phyloP scores from a whole-genome alignment of 192 early-diverging fungal species.

The Coemansia brasiliensis region DNA sequence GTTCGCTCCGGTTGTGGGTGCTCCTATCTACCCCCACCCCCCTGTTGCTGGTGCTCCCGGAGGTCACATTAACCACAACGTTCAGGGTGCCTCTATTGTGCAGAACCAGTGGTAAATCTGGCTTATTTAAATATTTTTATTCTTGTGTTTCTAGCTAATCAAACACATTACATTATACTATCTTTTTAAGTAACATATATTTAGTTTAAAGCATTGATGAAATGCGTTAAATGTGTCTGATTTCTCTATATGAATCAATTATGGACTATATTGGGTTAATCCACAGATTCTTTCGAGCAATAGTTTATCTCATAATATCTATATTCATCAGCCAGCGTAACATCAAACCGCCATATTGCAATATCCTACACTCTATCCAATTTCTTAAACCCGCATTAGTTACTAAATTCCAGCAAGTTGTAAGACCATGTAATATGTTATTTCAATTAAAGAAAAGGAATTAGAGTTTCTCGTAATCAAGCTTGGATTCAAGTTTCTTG shows the following conservation, averaged over 20 bases:
- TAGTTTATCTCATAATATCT: too few relatives aligned
- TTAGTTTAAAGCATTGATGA: too few relatives aligned
- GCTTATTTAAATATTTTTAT: conserved; percentile 3
- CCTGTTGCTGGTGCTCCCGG: conserved; percentile 8
- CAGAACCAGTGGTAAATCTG: conserved; percentile 40
- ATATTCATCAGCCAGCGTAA: too few relatives aligned
- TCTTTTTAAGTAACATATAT: too few relatives aligned
- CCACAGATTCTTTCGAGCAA: too few relatives aligned
- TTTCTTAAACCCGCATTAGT: too few relatives aligned
- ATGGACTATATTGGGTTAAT: too few relatives aligned
- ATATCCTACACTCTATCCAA: too few relatives aligned
- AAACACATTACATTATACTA: conserved; percentile 2
- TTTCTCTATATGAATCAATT: too few relatives aligned
- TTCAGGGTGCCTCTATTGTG: conserved; percentile 42
- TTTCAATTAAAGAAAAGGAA: not conserved
- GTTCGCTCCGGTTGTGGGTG: conserved; percentile 15
- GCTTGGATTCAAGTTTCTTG: conserved; percentile 92
- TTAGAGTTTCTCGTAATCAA: conserved; percentile 86
- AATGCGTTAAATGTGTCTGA: too few relatives aligned
- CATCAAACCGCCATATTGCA: too few relatives aligned
- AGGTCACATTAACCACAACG: conserved; percentile 31
- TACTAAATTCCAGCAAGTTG: not conserved
- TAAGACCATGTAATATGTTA: not conserved
- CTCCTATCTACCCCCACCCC: conserved; percentile 11
- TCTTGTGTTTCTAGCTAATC: not conserved